Evolutionary conservation across 352 stramenopile species (phyloP), one percentile per base, ranked within the genome.

Genomic region (Phytophthora multivora): DNA sequence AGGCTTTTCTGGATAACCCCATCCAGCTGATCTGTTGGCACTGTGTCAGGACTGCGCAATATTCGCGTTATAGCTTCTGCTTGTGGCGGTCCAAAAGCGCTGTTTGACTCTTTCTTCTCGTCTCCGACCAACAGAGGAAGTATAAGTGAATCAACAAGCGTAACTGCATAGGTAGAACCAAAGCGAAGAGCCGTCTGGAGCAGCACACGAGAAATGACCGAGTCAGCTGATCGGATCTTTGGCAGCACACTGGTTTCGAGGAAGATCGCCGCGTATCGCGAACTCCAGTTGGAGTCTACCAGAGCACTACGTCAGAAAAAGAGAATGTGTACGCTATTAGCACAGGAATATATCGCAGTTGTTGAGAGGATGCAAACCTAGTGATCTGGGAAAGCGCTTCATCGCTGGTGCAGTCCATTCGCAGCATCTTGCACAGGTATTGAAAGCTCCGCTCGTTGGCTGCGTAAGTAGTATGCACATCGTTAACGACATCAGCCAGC

Each of bases 121-220:
- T 33, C 55, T 30, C 68, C 55, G 13, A 77, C 53, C 5, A 90
- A 56, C 8, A 93, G 42, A 7, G 80, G 84, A 5, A 89, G 51
- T 23, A 93, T 54, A 4, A 93, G 48, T 25, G 78, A 78, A 13
- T 87, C 75, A 51, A 86, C 21, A 18, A 93, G 69, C 0, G 67
- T 69, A 4, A 39, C 41, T 13, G 55, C 47, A 51, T 89, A 91
- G 16, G 51, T 73, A 39, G 85, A 75, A 3, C 64, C 64, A 41
- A 87, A 93, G 8, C 77, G 51, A 12, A 91, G 56, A 21, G 66
- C 69, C 1, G 81, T 82, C 56, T 89, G 84, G 12, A 93, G 61
- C 12, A 93, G 59, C 30, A 90, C 63, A 5, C 84, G 81, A n/a
- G 84, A 90, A 56, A 93, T 93, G 8, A 91, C 81, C 0, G 80